Evolutionary conservation across 257 asterid species (phyloP), one percentile per base, ranked within the genome.

Genomic region (Misopates orontium): DNA sequence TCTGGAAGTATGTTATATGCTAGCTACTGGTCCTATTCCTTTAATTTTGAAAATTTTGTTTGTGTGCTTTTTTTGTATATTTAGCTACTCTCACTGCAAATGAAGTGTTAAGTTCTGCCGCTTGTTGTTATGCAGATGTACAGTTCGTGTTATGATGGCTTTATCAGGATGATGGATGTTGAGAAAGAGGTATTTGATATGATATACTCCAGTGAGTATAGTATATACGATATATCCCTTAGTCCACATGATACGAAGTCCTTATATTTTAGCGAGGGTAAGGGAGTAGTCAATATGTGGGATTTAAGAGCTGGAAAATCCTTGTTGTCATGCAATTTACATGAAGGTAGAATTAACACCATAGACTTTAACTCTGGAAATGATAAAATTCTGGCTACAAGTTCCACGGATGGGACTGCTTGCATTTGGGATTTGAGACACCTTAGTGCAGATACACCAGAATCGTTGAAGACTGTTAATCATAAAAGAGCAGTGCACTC

Each of bases 391-490:
- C 74, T 93, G 83, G 95, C 87, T 45, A 93, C 97, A 60, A 82
- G 99, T 69, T 87, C 95, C 51, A 77, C 89, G 18, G 96, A 90
- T 72, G 84, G 86, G 65, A 81, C 91, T 53, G 99, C 92, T 73
- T 83, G 95, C 77, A 82, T 93, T 67, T 90, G 99, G 98, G 98
- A 93, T 79, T 74, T 93, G 86, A 82, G 97, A 75, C 62, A 56
- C 52, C 73, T 83, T 60, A 65, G 72, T 63, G 78, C 77, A 24
- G 63, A 73, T 45, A 73, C 61, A 57, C 79, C 77, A 28, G 67
- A 70, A 51, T 62, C 88, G 44, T 64, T 92, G 79, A 82, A 49
- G 67, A 76, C 76, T 40, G 69, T 87, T 75, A 52, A 32, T 67
- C 98, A 92, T 74, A 67, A 76, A 72, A 79, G 87, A 73, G 80